phyloP scores from a whole-genome alignment of 108 stramenopile species.

The Chaetoceros muelleri region DNA sequence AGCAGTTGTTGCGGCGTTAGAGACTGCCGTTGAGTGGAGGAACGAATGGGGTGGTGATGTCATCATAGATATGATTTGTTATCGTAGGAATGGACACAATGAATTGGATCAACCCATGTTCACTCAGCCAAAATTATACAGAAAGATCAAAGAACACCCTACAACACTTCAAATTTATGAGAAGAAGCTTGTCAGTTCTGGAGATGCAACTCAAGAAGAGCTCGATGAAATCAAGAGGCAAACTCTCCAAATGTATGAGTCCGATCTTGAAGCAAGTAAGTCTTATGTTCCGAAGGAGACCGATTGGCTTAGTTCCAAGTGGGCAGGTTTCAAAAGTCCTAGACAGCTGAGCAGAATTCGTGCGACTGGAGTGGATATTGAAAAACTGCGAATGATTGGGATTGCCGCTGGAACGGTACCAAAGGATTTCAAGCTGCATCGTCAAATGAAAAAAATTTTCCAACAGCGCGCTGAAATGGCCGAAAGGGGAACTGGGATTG shows the following conservation, averaged over 20 bases:
- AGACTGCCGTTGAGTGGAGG: constrained; percentile 95
- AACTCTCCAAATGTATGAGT: constrained; percentile 76
- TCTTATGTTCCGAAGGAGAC: constrained; percentile 62
- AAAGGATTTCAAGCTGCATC: constrained; percentile 84
- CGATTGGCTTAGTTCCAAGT: constrained; percentile 91
- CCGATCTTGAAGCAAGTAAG: constrained; percentile 86
- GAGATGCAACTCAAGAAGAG: constrained; percentile 77
- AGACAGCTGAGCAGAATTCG: constrained; percentile 78
- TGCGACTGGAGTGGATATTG: constrained; percentile 87
- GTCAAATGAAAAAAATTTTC: constrained; percentile 89
- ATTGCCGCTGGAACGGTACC: constrained; percentile 75
- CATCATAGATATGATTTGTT: constrained; percentile 98
- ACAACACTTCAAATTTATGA: constrained; percentile 83
- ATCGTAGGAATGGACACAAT: constrained; percentile 98
- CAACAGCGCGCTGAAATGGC: constrained; percentile 72
- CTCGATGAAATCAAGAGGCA: constrained; percentile 72
- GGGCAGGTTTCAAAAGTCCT: constrained; percentile 93
- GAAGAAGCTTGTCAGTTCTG: constrained; percentile 65
- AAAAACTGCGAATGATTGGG: constrained; percentile 74
- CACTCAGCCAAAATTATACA: constrained; percentile 96
- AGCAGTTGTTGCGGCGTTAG: constrained; percentile 90
- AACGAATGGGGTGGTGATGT: constrained; percentile 95
- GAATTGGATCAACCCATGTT: constrained; percentile 99
- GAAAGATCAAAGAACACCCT: constrained; percentile 81
- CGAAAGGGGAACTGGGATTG: constrained; percentile 82